These are phyloP conservation scores for Dalechampia spathulata DNA, from an alignment of 441 rosid genomes.

Conservation along the genomic window DNA sequence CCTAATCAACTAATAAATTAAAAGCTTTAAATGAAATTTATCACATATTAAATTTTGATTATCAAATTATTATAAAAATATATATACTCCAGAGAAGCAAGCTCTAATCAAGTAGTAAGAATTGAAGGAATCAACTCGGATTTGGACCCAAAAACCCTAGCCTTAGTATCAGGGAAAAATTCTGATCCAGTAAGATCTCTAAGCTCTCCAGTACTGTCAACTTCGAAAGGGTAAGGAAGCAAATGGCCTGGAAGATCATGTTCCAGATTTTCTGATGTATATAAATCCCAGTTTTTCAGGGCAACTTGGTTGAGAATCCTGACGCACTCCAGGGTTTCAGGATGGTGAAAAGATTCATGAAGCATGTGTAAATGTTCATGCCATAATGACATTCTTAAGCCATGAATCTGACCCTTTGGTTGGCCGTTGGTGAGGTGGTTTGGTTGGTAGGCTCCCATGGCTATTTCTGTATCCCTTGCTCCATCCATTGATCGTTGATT, in stretches of 20 bases:
- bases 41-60: no score
- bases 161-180: conserved; percentile 46
- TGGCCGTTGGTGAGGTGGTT: conserved; percentile 28
- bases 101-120: conserved; percentile 33
- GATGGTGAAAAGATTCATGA: conserved; percentile 31
- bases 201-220: conserved; percentile 26
- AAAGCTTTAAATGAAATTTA: no score
- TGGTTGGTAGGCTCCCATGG: conserved; percentile 91
- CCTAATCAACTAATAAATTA: no score
- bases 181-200: conserved; percentile 22
- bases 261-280: conserved; percentile 14
- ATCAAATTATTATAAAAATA: no score
- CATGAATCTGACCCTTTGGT: conserved; percentile 36
- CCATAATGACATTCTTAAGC: conserved; percentile 55
- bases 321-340: conserved; percentile 37
- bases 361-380: conserved; percentile 36
- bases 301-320: conserved; percentile 30
- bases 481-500: conserved; percentile 95
- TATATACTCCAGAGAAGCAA: no score
- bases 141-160: conserved; percentile 39
- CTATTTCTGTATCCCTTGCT: conserved; percentile 87
- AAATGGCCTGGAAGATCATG: conserved; percentile 51
- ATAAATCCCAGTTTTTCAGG: conserved; percentile 29
- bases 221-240: conserved; percentile 41
- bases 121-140: conserved; percentile 39